Conservation (phyloP, 208 protist genomes). For the Leishmania gerbilli region DNA sequence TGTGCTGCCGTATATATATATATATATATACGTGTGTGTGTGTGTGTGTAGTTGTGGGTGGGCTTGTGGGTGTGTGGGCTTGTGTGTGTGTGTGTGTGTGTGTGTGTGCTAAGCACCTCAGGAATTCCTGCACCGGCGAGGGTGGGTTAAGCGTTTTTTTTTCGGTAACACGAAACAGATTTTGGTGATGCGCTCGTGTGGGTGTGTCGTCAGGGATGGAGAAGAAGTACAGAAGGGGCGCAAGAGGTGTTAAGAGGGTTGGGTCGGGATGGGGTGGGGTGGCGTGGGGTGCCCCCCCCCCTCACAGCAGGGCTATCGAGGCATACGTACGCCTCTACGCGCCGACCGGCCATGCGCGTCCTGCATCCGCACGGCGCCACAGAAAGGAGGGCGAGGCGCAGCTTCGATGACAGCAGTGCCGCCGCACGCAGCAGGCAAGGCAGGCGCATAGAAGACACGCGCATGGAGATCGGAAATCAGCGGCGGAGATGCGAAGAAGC, state of each 20-base stretch:
- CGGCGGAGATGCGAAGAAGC: neutral
- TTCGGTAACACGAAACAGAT: too few relatives aligned
- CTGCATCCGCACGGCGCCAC: neutral
- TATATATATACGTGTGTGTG: too few relatives aligned
- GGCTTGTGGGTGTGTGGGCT: too few relatives aligned
- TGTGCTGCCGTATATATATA: neutral
- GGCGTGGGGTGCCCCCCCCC: too few relatives aligned
- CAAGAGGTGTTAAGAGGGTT: neutral
- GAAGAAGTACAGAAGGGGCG: neutral
- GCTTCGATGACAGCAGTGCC: neutral
- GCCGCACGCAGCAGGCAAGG: neutral
- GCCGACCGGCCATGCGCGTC: neutral
- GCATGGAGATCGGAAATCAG: neutral
- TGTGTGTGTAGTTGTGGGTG: too few relatives aligned
- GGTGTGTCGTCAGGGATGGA: neutral
- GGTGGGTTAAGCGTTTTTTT: too few relatives aligned
- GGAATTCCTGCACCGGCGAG: neutral
- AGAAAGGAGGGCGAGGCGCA: neutral
- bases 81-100: neutral
- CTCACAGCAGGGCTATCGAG: neutral
- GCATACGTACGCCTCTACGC: neutral
- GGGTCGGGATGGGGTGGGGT: too few relatives aligned
- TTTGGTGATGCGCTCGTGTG: too few relatives aligned
- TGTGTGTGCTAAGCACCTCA: neutral
- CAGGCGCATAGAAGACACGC: neutral